Base-by-base conservation (phyloP, 257 asterid species). In the Solanum etuberosum region DNA sequence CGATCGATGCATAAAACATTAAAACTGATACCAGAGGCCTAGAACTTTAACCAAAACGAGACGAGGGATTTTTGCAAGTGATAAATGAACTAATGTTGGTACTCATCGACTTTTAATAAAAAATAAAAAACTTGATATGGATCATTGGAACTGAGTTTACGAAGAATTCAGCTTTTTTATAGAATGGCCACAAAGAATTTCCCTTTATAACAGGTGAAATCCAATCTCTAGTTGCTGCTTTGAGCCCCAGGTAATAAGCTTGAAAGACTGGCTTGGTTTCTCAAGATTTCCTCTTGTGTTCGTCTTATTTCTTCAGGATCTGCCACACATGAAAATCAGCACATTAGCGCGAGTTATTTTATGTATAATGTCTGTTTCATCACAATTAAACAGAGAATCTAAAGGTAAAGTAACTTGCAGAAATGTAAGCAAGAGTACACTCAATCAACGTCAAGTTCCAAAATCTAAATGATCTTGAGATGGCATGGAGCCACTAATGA, bases 211-310 rank as follows among this genome's bases (percentile, higher is more conserved):
- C 83, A 76, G 23, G 54, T n/a, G 57, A 40, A 77, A 72, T 86
- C 65, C 71, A 59, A 4, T 77, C 40, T 43, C 89, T 89, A 92
- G 86, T 91, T 93, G 34, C 91, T 88, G 90, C 98, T 92, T 92
- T 94, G 99, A 14, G 83, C 84, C 25, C 61, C 37, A 25, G 84
- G 63, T 16, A 77, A 25, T 43, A 78, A 27, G 65, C 84, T 78
- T 15, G 84, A 78, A 51, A 93, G 95, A 73, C 98, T 98, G 1
- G 97, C 98, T 90, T 96, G 98, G 92, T 35, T 89, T 91, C 98
- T 96, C 99, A 97, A 20, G 82, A 73, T 97, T 90, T 95, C 99
- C 90, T 97, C 99, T 88, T 97, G 98, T 54, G 98, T 98, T 73
- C 96, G 94, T 88, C 90, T 95, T 90, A 97, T 88, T 92, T 97